These are phyloP conservation scores for Colletotrichum spinosum DNA, from an alignment of 2,329 filamentous ascomycete genomes.

Conservation along the genomic window DNA sequence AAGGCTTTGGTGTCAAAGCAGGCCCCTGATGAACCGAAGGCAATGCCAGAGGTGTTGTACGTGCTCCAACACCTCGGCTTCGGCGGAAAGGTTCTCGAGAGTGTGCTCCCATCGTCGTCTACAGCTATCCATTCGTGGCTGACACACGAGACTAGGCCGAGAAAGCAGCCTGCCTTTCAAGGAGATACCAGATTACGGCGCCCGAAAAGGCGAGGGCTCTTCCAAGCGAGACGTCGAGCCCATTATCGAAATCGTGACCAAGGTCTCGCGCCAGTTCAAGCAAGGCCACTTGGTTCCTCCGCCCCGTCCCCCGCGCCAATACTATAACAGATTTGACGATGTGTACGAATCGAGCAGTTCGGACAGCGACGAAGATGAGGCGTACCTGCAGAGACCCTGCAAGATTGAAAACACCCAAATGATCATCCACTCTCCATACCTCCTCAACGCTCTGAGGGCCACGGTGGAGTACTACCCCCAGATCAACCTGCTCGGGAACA, in stretches of 20 bases:
- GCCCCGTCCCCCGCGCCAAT: conserved; percentile 6
- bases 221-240: conserved; percentile 44
- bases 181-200: conserved; percentile 44
- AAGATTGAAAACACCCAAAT: conserved; percentile 51
- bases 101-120: conserved; percentile 43
- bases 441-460: conserved; percentile 60
- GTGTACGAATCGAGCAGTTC: conserved; percentile 34
- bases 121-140: conserved; percentile 22
- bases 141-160: conserved; percentile 44
- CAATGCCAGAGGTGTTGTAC: conserved; percentile 53
- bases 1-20: conserved; percentile 35
- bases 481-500: conserved; percentile 50
- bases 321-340: conserved; percentile 16
- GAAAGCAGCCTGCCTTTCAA: conserved; percentile 54
- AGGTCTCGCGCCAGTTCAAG: conserved; percentile 41
- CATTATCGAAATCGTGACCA: conserved; percentile 58
- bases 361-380: conserved; percentile 43
- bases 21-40: conserved; percentile 41
- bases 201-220: conserved; percentile 40
- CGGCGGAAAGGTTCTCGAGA: conserved; percentile 48
- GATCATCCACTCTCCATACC: conserved; percentile 56
- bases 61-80: conserved; percentile 53
- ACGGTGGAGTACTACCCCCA: conserved; percentile 62
- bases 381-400: conserved; percentile 40
- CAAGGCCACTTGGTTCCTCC: conserved; percentile 21